Conservation (phyloP, 768 basidiomycete genomes). For the Leccinum aurantiacum region DNA sequence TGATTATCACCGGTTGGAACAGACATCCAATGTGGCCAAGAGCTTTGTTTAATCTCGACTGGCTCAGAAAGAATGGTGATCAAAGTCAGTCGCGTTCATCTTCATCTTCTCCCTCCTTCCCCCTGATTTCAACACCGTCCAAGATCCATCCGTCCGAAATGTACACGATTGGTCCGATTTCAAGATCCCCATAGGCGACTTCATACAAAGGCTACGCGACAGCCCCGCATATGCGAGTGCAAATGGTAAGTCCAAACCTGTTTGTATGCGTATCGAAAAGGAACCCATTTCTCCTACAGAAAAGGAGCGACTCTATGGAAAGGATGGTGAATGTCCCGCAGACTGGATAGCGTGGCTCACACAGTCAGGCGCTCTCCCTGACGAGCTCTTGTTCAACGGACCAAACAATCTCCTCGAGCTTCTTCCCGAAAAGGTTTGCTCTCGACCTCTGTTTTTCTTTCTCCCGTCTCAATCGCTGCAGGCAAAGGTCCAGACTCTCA, state of each 20-base stretch:
- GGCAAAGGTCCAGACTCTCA: slow-evolving; percentile 71
- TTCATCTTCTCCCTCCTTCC: neutral
- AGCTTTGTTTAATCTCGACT: slow-evolving; percentile 54
- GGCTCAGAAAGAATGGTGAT: slow-evolving; percentile 43
- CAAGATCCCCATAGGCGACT: slow-evolving; percentile 49
- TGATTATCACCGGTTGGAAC: slow-evolving; percentile 66
- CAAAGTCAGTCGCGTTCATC: slow-evolving; percentile 18
- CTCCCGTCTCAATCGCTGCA: slow-evolving; percentile 27
- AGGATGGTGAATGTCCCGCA: slow-evolving; percentile 69
- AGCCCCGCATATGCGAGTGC: slow-evolving; percentile 35
- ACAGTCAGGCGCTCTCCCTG: slow-evolving; percentile 47
- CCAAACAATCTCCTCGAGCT: slow-evolving; percentile 57
- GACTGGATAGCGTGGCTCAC: slow-evolving; percentile 66
- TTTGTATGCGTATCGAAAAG: neutral
- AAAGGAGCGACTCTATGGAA: slow-evolving; percentile 66
- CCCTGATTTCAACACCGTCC: slow-evolving; percentile 8
- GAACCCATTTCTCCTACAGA: slow-evolving; percentile 38
- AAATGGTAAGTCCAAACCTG: slow-evolving; percentile 36
- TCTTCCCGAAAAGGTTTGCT: slow-evolving; percentile 52
- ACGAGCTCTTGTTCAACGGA: slow-evolving; percentile 50
- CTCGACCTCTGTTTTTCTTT: neutral
- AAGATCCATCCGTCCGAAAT: slow-evolving; percentile 65
- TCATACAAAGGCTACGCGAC: slow-evolving; percentile 46
- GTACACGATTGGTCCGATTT: slow-evolving; percentile 57
- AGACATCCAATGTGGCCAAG: slow-evolving; percentile 53